Base-by-base conservation (phyloP, 2,329 filamentous ascomycete species). In the Trichophyton simii region DNA sequence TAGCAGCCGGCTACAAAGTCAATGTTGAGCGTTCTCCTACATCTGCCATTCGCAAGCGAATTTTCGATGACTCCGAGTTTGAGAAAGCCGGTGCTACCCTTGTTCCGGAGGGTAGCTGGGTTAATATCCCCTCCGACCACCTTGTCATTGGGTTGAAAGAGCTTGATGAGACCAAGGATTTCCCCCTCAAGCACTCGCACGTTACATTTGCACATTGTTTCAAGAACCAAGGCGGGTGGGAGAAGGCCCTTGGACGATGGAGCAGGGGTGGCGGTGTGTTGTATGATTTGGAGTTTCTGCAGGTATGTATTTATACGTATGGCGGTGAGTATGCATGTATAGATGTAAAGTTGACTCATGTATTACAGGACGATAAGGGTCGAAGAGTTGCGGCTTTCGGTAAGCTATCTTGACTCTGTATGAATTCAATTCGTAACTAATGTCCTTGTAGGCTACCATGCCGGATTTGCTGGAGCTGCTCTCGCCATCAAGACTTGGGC, bases 401-500 rank as follows among this genome's bases (percentile, higher is more conserved):
- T 63, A 57, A 50, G 55, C 59, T 34, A 54, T 15, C 55, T 59
- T 7, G n/a, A 8, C 31, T n/a, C 25, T 11, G 8, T 13, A 22
- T 25, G 13, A 3, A 4, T 9, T 55, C 48, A 2, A 31, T 25
- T 11, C 9, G 1, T 28, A 20, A 18, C 55, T 58, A 41, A 38
- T 41, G 22, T 15, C 28, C 78, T 38, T 5, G 77, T 78, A 62
- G 77, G 79, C 63, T 88, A 85, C 73, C 83, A 86, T 64, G 89
- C 89, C 34, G 89, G 89, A 20, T 94, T 88, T 71, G 85, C 87
- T 60, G 78, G 74, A 72, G 72, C 87, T 46, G 88, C 88, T 7
- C 78, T 91, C 59, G 88, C 87, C 28, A 75, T 95, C 44, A 82
- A 91, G 81, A 84, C 85, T 52, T 96, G 91, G 89, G 84, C 88